Evolutionary conservation across 768 basidiomycete genomes (phyloP).

Genomic region (Solioccasus polychromus): DNA sequence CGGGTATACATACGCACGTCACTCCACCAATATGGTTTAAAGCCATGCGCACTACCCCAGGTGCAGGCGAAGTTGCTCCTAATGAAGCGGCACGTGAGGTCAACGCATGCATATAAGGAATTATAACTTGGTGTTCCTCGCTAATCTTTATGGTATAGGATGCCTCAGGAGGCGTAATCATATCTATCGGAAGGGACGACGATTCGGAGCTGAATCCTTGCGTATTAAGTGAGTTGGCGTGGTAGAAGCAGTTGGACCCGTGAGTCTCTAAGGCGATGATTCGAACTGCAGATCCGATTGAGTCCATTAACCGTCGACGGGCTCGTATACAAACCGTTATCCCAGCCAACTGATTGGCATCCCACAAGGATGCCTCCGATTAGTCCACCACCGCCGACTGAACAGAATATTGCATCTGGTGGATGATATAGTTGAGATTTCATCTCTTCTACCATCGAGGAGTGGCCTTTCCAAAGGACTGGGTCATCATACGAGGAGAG

Average conservation of each 20-base stretch:
- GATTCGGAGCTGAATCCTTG: constrained; percentile 30
- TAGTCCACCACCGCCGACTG: constrained; percentile 73
- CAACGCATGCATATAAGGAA: constrained; percentile 57
- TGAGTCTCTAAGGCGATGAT: constrained; percentile 67
- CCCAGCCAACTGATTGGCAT: constrained; percentile 64
- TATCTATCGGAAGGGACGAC: constrained; percentile 31
- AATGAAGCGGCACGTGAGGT: constrained; percentile 68
- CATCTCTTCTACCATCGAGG: constrained; percentile 71
- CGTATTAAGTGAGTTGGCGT: constrained; percentile 60
- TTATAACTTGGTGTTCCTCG: constrained; percentile 41
- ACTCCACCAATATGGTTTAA: constrained; percentile 56
- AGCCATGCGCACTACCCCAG: constrained; percentile 63
- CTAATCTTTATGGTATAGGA: constrained; percentile 45
- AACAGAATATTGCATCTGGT: constrained; percentile 75
- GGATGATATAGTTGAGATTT: constrained; percentile 47
- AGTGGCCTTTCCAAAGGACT: constrained; percentile 71
- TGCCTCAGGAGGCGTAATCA: constrained; percentile 13
- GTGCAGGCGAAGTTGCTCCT: constrained; percentile 64
- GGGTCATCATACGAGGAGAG: constrained; percentile 72
- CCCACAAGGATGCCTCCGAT: constrained; percentile 68
- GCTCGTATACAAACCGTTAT: constrained; percentile 48
- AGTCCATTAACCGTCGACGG: neutral
- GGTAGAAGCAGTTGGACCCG: constrained; percentile 73
- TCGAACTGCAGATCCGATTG: constrained; percentile 45
- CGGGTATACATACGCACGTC: constrained; percentile 58